Evolutionary conservation across 176 grass and related monocot species (phyloP), one percentile per base, ranked within the genome.

Genomic region (Paspalum vaginatum): DNA sequence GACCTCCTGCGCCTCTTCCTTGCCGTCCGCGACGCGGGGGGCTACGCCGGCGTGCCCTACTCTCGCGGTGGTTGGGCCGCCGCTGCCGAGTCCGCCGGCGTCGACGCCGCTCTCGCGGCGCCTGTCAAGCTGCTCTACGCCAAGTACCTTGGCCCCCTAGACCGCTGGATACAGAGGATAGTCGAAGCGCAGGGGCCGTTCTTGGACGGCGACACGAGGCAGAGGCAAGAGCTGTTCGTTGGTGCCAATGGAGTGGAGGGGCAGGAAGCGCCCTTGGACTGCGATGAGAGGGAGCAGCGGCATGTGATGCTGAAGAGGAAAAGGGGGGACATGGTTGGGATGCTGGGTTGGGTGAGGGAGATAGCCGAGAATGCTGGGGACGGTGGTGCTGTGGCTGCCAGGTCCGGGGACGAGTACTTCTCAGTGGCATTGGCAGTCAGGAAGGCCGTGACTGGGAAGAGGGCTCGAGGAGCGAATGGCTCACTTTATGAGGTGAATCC

Each of bases 141-240:
- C 50, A 94, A 88, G 85, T 91, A 94, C 65, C 80, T 94, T 15
- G 75, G 73, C 10, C 79, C 79, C 51, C 45, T 94, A 5, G 91
- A 91, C 42, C 75, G 70, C 50, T 86, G 91, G 85, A 82, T 86
- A 70, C 85, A 72, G 83, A 43, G 45, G 62, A 57, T 83, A 12
- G 51, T 65, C 15, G 83, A 85, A 27, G 75, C 27, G 14, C 77
- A 85, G 42, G 83, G 84, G 54, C 85, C 68, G 14, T 78, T 85
- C 81, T 74, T 91, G 77, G 65, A 61, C 22, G 55, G 25, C 69
- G 17, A 21, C 11, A 26, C 4, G 11, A 61, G 15, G 24, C 72
- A 80, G 27, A 22, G n/a, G 21, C 55, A 61, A 16, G n/a, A 81
- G 21, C 55, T 62, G 61, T 89, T 85, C 26, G 22, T 60, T n/a